Evolutionary conservation across 148 eudicot species (phyloP), one percentile per base, ranked within the genome.

Genomic region (Euryodendron excelsum): DNA sequence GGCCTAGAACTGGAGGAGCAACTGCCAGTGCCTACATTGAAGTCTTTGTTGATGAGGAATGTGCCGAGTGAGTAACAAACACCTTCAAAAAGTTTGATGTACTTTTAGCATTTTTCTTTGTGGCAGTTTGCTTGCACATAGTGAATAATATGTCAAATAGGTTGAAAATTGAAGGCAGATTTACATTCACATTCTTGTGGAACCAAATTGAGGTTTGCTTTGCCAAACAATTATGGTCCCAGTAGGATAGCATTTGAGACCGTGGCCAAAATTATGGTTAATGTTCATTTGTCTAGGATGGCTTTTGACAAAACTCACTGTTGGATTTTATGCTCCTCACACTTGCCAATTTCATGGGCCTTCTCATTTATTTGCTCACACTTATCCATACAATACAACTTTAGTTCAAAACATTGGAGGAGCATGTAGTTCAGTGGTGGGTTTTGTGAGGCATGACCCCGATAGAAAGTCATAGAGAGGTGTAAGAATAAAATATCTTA

Each of bases 41-140:
- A 63, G 93, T 96, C 67, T 96, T 96, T 48, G 90, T 93, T 31
- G 99, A 96, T 58, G 92, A 93, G 78, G 93, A 90, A 70, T 88
- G 86, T 53, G 77, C 81, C 53, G 87, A 69, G 98, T 93, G 82
- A 96, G 96, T 84, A 82, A 44, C 41, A 36, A 28, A n/a, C 48
- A 3, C 70, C 15, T 56, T 67, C 17, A 28, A 74, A 44, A 31
- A 27, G 0, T 53, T 27, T 60, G 45, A 50, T 61, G 13, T 56
- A 27, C 34, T n/a, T 23, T 36, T 9, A 5, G 55, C 39, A 36
- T 36, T 36, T 21, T 18, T 25, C 50, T 56, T n/a, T 1, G 52
- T 39, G 25, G 18, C 33, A 20, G 34, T 8, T n/a, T 69, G 18
- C 33, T 4, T 58, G 28, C 28, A 58, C 12, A 3, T 30, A 17